Evolutionary conservation across 176 grass and related monocot genomes (phyloP).

Genomic region (Oryza glaberrima): DNA sequence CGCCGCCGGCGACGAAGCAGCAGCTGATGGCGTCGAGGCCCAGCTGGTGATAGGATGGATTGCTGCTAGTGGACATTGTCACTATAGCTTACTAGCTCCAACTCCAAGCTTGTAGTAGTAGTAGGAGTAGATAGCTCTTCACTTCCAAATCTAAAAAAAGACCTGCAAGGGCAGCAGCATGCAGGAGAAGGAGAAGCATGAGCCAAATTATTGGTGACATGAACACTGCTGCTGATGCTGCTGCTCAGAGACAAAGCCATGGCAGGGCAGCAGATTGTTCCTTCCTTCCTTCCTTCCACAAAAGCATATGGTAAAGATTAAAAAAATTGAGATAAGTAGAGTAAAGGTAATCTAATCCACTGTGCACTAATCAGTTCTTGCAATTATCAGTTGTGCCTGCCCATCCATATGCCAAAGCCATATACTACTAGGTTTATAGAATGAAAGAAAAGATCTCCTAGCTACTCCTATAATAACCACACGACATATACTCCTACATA

Average conservation of each 20-base stretch:
- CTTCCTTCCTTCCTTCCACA: background rate
- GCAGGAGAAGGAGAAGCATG: slow-evolving; percentile 4
- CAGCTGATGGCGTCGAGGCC: slow-evolving; percentile 50
- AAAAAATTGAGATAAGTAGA: background rate
- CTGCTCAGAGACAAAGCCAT: slow-evolving; percentile 15
- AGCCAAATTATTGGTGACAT: slow-evolving; percentile 31
- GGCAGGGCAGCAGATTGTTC: slow-evolving; percentile 29
- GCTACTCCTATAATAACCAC: background rate
- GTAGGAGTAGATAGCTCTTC: background rate
- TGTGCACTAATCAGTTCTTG: background rate
- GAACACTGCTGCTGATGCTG: slow-evolving; percentile 8
- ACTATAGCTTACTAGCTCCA: background rate
- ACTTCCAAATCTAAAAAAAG: slow-evolving; percentile 44
- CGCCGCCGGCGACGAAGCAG: slow-evolving; percentile 37
- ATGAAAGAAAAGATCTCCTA: slow-evolving; percentile 13
- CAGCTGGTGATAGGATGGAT: slow-evolving; percentile 54
- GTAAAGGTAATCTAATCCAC: background rate
- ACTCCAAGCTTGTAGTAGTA: background rate
- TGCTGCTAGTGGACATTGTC: slow-evolving; percentile 40
- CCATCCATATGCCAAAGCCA: background rate
- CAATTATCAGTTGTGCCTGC: too few species aligned
- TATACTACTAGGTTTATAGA: background rate
- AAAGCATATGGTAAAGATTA: background rate
- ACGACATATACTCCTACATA: background rate
- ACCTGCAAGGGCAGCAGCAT: slow-evolving; percentile 36